Conservation (phyloP, 768 basidiomycete species). For the Mycena latifolia region DNA sequence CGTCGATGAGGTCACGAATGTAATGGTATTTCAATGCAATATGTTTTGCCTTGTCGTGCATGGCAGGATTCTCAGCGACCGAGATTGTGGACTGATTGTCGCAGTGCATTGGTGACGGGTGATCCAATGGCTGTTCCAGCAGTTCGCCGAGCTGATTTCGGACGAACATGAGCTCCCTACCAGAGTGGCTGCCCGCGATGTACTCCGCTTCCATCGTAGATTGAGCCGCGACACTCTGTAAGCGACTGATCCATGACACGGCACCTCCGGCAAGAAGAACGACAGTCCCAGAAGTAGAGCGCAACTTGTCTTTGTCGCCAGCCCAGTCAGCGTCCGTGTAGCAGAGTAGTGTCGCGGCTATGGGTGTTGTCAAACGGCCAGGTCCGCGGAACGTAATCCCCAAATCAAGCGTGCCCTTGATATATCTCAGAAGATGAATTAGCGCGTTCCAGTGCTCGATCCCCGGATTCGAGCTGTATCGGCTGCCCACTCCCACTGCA, state of each 20-base stretch:
- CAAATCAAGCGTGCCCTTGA: too few relatives aligned
- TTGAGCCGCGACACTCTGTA: neutral
- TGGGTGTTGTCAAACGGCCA: neutral
- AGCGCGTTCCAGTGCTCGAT: slow-evolving; percentile 2
- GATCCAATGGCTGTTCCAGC: neutral
- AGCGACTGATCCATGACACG: neutral
- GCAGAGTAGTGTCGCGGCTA: neutral
- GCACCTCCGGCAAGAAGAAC: neutral
- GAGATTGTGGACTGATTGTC: slow-evolving; percentile 5
- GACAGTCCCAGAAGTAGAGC: neutral
- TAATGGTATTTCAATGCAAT: slow-evolving; percentile 4
- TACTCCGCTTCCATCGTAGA: slow-evolving; percentile 14
- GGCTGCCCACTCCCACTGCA: neutral
- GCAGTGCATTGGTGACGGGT: slow-evolving; percentile 1
- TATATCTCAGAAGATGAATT: too few relatives aligned
- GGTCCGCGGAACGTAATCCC: too few relatives aligned
- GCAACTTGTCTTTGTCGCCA: slow-evolving; percentile 3
- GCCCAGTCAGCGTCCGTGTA: slow-evolving; percentile 8
- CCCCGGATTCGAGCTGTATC: neutral
- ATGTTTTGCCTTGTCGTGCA: slow-evolving; percentile 17
- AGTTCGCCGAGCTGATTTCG: neutral
- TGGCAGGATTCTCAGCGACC: neutral
- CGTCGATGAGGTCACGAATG: slow-evolving; percentile 2
- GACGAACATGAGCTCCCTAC: slow-evolving; percentile 2
- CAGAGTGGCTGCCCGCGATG: neutral